phyloP scores from a whole-genome alignment of 805 yeast genomes.

The Dipodascus geniculatus region DNA sequence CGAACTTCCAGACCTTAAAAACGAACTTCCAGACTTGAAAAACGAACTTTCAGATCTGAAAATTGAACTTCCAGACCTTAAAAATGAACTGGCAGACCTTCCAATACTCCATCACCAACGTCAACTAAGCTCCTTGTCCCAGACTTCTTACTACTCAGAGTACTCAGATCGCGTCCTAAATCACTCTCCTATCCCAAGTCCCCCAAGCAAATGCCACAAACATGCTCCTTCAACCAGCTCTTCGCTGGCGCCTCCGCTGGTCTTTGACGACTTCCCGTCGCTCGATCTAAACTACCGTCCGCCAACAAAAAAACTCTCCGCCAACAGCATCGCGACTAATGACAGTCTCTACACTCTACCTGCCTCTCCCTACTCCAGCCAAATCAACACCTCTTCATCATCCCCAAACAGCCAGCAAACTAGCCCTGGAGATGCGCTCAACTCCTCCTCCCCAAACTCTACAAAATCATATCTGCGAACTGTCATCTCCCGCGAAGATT shows the following conservation, averaged over 20 bases:
- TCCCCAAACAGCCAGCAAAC: neutral
- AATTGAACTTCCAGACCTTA: too few species aligned
- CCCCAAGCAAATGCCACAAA: neutral
- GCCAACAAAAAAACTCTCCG: neutral
- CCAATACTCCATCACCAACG: neutral
- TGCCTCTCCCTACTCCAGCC: neutral
- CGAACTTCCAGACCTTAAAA: too few species aligned
- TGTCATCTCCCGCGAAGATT: neutral
- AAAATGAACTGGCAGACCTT: neutral
- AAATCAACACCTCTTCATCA: neutral
- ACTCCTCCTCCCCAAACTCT: constrained; percentile 3
- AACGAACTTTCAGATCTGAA: neutral
- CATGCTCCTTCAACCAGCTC: neutral
- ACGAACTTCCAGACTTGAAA: neutral
- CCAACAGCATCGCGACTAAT: neutral
- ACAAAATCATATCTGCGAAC: neutral
- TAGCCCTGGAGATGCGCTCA: neutral
- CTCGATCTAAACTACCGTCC: neutral
- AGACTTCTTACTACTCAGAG: neutral
- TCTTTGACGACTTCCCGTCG: neutral
- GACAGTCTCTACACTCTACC: neutral
- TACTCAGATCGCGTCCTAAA: neutral
- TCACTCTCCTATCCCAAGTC: neutral
- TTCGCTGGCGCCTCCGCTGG: neutral
- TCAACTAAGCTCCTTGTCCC: neutral